phyloP scores from a whole-genome alignment of 2,329 filamentous ascomycete genomes.

The Fusarium sp. region DNA sequence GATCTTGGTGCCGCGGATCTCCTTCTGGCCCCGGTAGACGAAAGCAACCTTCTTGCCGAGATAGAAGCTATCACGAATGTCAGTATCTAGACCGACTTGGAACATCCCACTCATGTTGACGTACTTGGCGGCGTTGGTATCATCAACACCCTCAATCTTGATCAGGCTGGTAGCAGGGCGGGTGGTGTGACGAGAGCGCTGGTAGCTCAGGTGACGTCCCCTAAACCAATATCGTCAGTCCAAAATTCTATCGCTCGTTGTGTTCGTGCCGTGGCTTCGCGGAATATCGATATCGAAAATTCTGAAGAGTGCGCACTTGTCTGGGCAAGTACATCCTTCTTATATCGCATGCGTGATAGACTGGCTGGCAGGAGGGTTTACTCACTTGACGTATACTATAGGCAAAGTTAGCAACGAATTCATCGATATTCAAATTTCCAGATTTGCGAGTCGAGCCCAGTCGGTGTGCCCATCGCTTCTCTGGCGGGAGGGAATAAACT shows the following conservation, averaged over 20 bases:
- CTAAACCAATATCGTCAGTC: constrained; percentile 57
- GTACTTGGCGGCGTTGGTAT: constrained; percentile 87
- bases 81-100: constrained; percentile 35
- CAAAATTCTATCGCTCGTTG: constrained; percentile 35
- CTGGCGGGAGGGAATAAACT: constrained; percentile 56
- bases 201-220: constrained; percentile 98
- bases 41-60: constrained; percentile 98
- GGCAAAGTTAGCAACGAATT: constrained; percentile 50
- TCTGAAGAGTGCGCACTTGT: constrained; percentile 30
- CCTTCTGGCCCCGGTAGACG: constrained; percentile 95
- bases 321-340: constrained; percentile 9
- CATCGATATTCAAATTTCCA: constrained; percentile 27
- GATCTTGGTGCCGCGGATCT: constrained; percentile 98
- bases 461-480: constrained; percentile 16
- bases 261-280: constrained; percentile 37
- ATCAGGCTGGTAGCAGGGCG: constrained; percentile 92
- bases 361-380: constrained; percentile 44
- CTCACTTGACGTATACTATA: constrained; percentile 90
- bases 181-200: constrained; percentile 91
- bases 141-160: constrained; percentile 98
- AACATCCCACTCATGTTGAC: constrained; percentile 46
- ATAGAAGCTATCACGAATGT: constrained; percentile 75
- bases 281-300: constrained; percentile 36
- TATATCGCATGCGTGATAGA: constrained; percentile 29
- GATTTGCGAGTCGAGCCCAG: constrained; percentile 7